These are phyloP conservation scores for Penicillium longicatenatum DNA, from an alignment of 495 filamentous ascomycete genomes.

Conservation along the genomic window DNA sequence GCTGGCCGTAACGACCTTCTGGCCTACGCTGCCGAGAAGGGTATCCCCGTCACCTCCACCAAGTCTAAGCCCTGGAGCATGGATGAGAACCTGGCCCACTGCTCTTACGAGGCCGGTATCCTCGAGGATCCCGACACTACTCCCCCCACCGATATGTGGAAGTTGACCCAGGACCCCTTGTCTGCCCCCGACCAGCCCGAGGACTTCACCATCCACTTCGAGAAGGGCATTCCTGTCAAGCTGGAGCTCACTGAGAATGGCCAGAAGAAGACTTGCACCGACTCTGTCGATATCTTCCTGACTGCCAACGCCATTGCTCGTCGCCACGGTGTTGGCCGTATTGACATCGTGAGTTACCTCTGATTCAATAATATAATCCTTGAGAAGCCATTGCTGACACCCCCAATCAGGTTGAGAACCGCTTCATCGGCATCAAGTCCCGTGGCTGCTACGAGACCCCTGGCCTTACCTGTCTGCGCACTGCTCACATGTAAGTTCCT, in stretches of 20 bases:
- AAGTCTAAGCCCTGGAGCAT: constrained; percentile 82
- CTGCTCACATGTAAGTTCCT: constrained; percentile 63
- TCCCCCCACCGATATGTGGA: constrained; percentile 85
- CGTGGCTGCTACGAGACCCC: constrained; percentile 91
- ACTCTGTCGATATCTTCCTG: constrained; percentile 77
- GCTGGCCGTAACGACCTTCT: constrained; percentile 85
- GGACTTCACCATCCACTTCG: constrained; percentile 78
- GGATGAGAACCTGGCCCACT: constrained; percentile 91
- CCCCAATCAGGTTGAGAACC: constrained; percentile 61
- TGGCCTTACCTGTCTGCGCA: constrained; percentile 68
- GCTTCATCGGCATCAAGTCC: constrained; percentile 83
- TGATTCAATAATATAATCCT: background rate
- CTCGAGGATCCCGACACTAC: constrained; percentile 52
- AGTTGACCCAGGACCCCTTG: constrained; percentile 70
- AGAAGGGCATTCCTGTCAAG: constrained; percentile 81
- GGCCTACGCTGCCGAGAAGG: constrained; percentile 74
- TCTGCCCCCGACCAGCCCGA: constrained; percentile 75
- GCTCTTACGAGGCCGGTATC: constrained; percentile 83
- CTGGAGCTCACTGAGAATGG: constrained; percentile 57
- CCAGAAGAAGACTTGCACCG: constrained; percentile 63
- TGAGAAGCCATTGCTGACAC: constrained; percentile 1
- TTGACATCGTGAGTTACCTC: constrained; percentile 70
- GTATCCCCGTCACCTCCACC: constrained; percentile 84
- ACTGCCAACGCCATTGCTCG: constrained; percentile 76
- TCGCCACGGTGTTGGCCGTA: constrained; percentile 77